Evolutionary conservation across 228 moss, liverwort and hornwort species (phyloP).

Genomic region (Sphagnum fallax): DNA sequence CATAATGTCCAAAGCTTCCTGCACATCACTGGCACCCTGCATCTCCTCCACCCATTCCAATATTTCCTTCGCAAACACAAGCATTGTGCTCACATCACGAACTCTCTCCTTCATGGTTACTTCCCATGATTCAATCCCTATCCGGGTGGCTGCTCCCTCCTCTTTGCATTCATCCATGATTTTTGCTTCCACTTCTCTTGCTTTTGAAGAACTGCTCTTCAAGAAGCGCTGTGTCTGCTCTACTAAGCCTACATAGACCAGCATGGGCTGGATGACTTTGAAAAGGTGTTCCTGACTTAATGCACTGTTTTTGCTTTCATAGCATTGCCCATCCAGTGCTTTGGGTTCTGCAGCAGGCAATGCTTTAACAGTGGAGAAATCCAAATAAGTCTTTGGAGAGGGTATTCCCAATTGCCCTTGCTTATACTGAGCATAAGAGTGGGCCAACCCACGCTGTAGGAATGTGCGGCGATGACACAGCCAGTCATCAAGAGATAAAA

Average conservation of each 20-base stretch:
- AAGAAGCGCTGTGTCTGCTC: constrained; percentile 94
- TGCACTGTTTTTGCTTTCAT: constrained; percentile 44
- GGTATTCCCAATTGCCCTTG: constrained; percentile 62
- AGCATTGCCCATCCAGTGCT: constrained; percentile 44
- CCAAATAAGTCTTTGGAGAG: constrained; percentile 39
- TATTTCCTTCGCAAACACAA: constrained; percentile 80
- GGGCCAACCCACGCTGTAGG: constrained; percentile 81
- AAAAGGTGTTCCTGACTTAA: constrained; percentile 69
- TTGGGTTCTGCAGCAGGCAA: constrained; percentile 42
- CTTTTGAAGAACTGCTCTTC: constrained; percentile 63
- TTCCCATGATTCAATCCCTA: constrained; percentile 91
- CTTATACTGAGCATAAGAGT: constrained; percentile 79
- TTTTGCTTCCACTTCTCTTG: constrained; percentile 37
- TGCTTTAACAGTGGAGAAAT: constrained; percentile 36
- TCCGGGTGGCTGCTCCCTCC: constrained; percentile 54
- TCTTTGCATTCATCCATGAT: constrained; percentile 46
- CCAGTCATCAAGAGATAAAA: constrained; percentile 95
- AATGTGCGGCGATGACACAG: constrained; percentile 70
- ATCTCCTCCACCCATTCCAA: constrained; percentile 98
- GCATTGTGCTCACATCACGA: constrained; percentile 69
- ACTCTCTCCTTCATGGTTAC: constrained; percentile 88
- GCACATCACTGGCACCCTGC: constrained; percentile 74
- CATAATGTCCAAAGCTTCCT: constrained; percentile 93
- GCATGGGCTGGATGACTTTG: constrained; percentile 80
- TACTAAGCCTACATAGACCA: constrained; percentile 81